A percentile compares a stretch with the other conserved stretches of the same genome.
Conservation (phyloP, 345 rosid genomes). For the Acer saccharum region DNA sequence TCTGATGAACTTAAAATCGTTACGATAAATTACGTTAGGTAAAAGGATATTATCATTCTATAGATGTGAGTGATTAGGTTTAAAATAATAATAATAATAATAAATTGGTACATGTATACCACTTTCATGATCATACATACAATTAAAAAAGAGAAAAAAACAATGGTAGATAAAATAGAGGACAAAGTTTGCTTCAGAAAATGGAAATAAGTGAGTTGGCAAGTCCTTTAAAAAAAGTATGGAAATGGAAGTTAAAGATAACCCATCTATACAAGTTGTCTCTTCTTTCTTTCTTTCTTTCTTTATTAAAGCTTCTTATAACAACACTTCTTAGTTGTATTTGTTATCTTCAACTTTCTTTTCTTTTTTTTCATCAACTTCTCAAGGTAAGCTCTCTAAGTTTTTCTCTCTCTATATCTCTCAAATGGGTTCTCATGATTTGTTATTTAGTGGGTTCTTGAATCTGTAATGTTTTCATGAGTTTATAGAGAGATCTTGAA, state of each 20-base stretch:
- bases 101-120: neutral
- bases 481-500: neutral
- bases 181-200: slow-evolving; percentile 32
- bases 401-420: neutral
- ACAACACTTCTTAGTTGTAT: neutral
- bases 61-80: neutral
- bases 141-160: too few species aligned
- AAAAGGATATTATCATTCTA: too few species aligned
- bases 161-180: neutral
- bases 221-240: slow-evolving; percentile 26
- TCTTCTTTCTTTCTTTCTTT: neutral
- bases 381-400: neutral
- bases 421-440: neutral
- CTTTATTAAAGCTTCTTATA: neutral
- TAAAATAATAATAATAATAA: too few species aligned
- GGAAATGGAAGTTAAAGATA: slow-evolving; percentile 26
- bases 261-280: slow-evolving; percentile 23
- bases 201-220: slow-evolving; percentile 39
- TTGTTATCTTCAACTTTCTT: neutral
- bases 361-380: neutral
- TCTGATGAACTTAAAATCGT: too few species aligned
- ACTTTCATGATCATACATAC: too few species aligned
- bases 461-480: too few species aligned
- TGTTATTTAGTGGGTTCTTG: too few species aligned
- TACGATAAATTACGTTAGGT: too few species aligned